Conservation (phyloP, 805 yeast genomes). For the Yarrowia bubula region DNA sequence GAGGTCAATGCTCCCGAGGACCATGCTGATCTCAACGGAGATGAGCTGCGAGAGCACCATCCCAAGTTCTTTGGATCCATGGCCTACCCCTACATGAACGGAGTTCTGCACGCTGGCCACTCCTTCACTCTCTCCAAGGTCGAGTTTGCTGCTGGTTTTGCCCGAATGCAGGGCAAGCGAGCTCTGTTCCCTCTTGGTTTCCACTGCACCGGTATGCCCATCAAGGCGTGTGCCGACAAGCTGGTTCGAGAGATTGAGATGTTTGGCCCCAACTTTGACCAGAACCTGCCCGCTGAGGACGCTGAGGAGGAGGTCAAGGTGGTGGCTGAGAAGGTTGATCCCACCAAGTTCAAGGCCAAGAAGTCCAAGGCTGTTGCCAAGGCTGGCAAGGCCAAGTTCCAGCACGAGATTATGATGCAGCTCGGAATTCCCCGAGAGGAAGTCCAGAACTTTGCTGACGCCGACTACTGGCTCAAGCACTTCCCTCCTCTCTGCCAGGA, state of each 20-base stretch:
- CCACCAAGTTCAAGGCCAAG: conserved; percentile 86
- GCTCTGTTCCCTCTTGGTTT: conserved; percentile 95
- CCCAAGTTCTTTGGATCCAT: conserved; percentile 90
- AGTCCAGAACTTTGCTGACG: conserved; percentile 83
- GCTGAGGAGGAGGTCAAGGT: conserved; percentile 35
- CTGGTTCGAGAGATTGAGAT: conserved; percentile 86
- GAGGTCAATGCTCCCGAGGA: conserved; percentile 84
- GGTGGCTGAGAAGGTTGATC: conserved; percentile 59
- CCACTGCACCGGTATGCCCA: conserved; percentile 99
- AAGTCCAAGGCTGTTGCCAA: conserved; percentile 93
- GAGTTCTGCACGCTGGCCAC: conserved; percentile 97
- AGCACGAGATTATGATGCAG: conserved; percentile 94
- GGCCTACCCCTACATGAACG: conserved; percentile 99
- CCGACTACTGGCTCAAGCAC: conserved; percentile 82
- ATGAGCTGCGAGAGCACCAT: conserved; percentile 68
- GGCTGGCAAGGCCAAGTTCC: conserved; percentile 90
- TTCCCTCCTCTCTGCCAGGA: conserved; percentile 88
- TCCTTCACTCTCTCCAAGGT: conserved; percentile 91
- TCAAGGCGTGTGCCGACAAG: conserved; percentile 91
- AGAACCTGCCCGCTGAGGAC: conserved; percentile 46
- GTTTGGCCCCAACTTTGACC: conserved; percentile 76
- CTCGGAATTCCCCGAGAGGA: conserved; percentile 84
- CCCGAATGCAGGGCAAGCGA: conserved; percentile 89
- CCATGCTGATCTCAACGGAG: conserved; percentile 62
- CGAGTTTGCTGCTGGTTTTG: conserved; percentile 89